These are phyloP conservation scores for Monosporascus cannonballus DNA, from an alignment of 2,329 filamentous ascomycete species.

Conservation along the genomic window DNA sequence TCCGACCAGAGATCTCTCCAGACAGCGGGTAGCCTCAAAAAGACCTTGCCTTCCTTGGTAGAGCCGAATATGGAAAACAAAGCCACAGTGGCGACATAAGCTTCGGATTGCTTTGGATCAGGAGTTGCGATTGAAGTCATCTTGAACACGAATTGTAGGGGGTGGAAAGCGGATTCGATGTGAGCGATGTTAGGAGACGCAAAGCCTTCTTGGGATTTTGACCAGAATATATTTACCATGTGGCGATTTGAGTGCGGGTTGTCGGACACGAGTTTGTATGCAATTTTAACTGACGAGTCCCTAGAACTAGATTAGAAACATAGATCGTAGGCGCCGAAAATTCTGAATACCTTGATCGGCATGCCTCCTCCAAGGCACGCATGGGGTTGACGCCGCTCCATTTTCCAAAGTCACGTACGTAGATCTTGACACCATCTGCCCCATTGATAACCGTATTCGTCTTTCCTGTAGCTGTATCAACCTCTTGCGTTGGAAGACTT, in stretches of 20 bases:
- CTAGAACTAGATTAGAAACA: constrained; percentile 32
- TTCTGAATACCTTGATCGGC: constrained; percentile 59
- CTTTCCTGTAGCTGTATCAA: constrained; percentile 53
- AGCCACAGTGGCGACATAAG: constrained; percentile 73
- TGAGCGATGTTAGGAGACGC: constrained; percentile 31
- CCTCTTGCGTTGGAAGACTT: constrained; percentile 54
- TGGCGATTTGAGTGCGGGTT: constrained; percentile 72
- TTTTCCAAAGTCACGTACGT: constrained; percentile 78
- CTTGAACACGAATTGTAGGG: constrained; percentile 57
- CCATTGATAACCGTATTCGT: constrained; percentile 49
- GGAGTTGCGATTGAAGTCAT: constrained; percentile 73
- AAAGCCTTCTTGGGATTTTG: constrained; percentile 58
- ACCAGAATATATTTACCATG: constrained; percentile 70
- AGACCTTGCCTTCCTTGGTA: constrained; percentile 79
- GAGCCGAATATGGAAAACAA: constrained; percentile 76
- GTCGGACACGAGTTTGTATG: constrained; percentile 64
- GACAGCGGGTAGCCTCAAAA: constrained; percentile 66
- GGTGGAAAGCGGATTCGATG: constrained; percentile 38
- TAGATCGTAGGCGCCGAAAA: constrained; percentile 16
- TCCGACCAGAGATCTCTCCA: constrained; percentile 88
- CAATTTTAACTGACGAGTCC: constrained; percentile 63
- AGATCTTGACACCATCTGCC: constrained; percentile 47
- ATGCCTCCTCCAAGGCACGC: constrained; percentile 78
- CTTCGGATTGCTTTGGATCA: constrained; percentile 75
- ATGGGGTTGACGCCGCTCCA: constrained; percentile 71